phyloP scores from a whole-genome alignment of 2,329 filamentous ascomycete species.

The Triangularia setosa region DNA sequence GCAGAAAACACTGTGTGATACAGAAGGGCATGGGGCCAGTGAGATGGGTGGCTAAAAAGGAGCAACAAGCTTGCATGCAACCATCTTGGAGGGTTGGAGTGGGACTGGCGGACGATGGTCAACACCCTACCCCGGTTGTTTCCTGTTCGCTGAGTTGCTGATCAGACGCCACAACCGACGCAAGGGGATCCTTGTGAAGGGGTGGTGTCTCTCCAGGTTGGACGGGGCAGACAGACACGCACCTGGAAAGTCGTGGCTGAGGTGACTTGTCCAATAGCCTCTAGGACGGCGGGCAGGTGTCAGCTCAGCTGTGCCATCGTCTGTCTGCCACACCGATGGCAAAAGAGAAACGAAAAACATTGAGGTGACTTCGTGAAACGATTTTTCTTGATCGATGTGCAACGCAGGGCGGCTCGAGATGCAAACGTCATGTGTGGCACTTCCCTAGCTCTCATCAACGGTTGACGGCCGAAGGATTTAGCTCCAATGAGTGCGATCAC shows the following conservation, averaged over 20 bases:
- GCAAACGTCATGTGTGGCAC: background rate
- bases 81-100: background rate
- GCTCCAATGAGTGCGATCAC: no score
- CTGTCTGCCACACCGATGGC: background rate
- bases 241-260: background rate
- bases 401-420: background rate
- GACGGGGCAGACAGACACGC: background rate
- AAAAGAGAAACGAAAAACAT: background rate
- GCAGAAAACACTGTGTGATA: background rate
- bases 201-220: background rate
- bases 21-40: background rate
- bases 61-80: constrained; percentile 1
- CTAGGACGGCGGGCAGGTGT: background rate
- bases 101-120: background rate
- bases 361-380: background rate
- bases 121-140: background rate
- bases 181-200: background rate
- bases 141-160: background rate
- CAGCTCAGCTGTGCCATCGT: no score
- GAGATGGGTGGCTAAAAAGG: background rate
- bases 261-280: background rate
- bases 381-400: background rate
- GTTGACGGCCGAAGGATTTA: background rate
- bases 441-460: background rate
- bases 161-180: background rate